Evolutionary conservation across 2,329 filamentous ascomycete genomes (phyloP).

Genomic region (Fusarium equiseti): DNA sequence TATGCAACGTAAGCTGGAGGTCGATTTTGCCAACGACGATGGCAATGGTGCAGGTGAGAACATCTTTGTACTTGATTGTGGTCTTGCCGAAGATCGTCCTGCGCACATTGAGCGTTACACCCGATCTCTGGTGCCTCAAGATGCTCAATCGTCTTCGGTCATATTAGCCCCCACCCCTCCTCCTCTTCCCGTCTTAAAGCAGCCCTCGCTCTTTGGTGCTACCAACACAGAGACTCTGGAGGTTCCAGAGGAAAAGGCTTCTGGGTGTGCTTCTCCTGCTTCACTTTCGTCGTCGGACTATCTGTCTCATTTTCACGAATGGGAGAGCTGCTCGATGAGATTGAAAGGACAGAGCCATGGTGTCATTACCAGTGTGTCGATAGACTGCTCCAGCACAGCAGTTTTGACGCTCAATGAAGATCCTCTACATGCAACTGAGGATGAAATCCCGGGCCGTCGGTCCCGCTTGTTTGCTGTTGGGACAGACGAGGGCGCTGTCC

Average conservation of each 20-base stretch:
- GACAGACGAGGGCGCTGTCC: constrained; percentile 79
- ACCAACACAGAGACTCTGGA: constrained; percentile 11
- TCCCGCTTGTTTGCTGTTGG: constrained; percentile 85
- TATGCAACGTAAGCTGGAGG: constrained; percentile 86
- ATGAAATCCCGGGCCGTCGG: constrained; percentile 85
- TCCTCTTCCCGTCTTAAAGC: constrained; percentile 3
- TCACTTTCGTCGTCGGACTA: constrained; percentile 36
- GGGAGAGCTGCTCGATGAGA: constrained; percentile 47
- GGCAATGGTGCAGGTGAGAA: constrained; percentile 80
- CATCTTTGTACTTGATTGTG: constrained; percentile 79
- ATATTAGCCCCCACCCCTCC: constrained; percentile 11
- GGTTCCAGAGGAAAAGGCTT: constrained; percentile 39
- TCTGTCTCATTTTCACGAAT: constrained; percentile 48
- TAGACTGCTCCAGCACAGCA: constrained; percentile 82
- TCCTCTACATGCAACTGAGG: constrained; percentile 64
- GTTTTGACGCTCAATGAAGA: constrained; percentile 81
- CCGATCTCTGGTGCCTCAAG: constrained; percentile 49
- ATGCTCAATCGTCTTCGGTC: constrained; percentile 20
- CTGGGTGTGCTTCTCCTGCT: constrained; percentile 41
- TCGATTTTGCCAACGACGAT: constrained; percentile 90
- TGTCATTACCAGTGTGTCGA: constrained; percentile 75
- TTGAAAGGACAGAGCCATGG: constrained; percentile 70
- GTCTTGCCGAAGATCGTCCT: constrained; percentile 69
- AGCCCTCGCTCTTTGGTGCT: constrained; percentile 50
- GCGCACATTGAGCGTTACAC: constrained; percentile 60